Conservation (phyloP, 2,329 filamentous ascomycete species). For the Colletotrichum godetiae region DNA sequence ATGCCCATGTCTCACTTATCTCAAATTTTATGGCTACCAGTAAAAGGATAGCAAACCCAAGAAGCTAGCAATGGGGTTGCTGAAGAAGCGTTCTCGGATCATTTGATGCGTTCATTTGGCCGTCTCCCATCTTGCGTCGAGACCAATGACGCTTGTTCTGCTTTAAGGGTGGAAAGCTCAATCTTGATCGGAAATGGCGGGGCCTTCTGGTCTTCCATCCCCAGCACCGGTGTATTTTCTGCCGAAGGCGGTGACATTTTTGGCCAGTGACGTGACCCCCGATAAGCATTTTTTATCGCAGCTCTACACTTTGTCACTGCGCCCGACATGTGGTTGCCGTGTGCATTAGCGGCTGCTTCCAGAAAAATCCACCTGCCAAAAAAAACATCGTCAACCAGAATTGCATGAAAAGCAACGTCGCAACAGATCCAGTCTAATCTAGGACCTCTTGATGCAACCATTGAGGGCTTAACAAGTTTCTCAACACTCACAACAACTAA, state of each 20-base stretch:
- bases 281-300: conserved; percentile 25
- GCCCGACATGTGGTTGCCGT: neutral
- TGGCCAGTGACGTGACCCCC: conserved; percentile 4
- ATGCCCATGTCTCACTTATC: neutral
- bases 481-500: neutral
- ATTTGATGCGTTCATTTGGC: neutral
- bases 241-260: conserved; percentile 8
- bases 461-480: neutral
- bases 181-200: conserved; percentile 3
- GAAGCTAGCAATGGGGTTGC: neutral
- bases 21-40: neutral
- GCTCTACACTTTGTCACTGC: neutral
- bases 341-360: conserved; percentile 11
- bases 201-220: neutral
- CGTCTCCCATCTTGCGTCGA: neutral
- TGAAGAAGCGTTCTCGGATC: neutral
- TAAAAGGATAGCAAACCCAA: neutral
- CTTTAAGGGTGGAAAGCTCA: neutral
- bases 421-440: neutral
- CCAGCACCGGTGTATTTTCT: neutral
- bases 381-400: neutral
- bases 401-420: conserved; percentile 20
- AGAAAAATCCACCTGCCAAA: conserved; percentile 22
- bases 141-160: neutral
- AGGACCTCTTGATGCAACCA: neutral